Conservation (phyloP, 768 basidiomycete species). For the Psilocybe tampanensis region DNA sequence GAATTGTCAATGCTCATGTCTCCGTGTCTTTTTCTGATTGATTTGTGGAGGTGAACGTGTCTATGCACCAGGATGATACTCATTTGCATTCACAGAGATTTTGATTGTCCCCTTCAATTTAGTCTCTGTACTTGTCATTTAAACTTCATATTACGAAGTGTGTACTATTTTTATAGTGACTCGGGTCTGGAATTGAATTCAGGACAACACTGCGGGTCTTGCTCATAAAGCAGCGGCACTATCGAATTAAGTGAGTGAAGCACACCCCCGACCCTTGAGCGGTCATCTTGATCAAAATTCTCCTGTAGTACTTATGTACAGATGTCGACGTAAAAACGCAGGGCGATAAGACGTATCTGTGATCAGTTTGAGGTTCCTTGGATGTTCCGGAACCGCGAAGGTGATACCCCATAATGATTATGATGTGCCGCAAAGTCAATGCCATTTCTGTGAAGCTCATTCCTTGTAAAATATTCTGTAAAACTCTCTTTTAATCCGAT, state of each 20-base stretch:
- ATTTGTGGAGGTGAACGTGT: constrained; percentile 33
- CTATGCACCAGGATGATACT: constrained; percentile 36
- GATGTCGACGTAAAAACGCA: background rate
- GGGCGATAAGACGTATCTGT: background rate
- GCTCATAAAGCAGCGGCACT: too few species aligned
- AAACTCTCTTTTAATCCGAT: too few species aligned
- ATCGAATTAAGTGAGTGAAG: too few species aligned
- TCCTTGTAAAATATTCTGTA: too few species aligned
- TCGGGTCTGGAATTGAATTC: background rate
- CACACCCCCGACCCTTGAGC: too few species aligned
- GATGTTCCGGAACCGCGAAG: background rate
- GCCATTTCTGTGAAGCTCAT: too few species aligned
- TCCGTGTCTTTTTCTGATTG: constrained; percentile 5
- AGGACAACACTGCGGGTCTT: too few species aligned
- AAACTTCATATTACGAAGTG: background rate
- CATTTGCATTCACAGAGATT: background rate
- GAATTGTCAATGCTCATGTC: constrained; percentile 3
- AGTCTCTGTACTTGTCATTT: background rate
- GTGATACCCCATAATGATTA: background rate
- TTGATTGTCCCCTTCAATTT: background rate
- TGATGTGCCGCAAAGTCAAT: too few species aligned
- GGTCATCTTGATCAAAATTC: too few species aligned
- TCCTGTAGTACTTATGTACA: too few species aligned
- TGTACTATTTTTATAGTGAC: background rate
- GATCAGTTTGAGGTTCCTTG: background rate